Conservation (phyloP, 805 yeast genomes). For the Candida incommunis region DNA sequence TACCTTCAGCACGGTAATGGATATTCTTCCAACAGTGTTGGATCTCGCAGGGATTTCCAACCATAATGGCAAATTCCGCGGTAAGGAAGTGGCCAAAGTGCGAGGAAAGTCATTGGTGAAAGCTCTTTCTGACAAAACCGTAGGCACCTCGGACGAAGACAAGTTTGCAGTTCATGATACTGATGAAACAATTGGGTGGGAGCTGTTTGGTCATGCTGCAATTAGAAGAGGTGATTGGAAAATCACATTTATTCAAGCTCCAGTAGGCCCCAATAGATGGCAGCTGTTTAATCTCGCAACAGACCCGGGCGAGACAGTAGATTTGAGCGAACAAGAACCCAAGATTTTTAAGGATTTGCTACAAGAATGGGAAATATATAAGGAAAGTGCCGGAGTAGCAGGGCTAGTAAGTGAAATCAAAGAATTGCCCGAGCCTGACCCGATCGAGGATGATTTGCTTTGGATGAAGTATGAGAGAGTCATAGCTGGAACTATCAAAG, state of each 20-base stretch:
- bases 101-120: constrained; percentile 34
- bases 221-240: constrained; percentile 36
- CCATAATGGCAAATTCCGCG: constrained; percentile 23
- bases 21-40: constrained; percentile 40
- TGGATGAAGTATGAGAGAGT: constrained; percentile 1
- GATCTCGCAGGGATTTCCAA: constrained; percentile 35
- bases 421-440: neutral
- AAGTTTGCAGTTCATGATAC: constrained; percentile 11
- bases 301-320: constrained; percentile 40
- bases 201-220: constrained; percentile 42
- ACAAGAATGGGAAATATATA: constrained; percentile 29
- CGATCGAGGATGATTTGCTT: neutral
- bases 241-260: constrained; percentile 34
- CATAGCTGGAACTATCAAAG: neutral
- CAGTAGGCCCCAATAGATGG: constrained; percentile 37
- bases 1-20: constrained; percentile 44
- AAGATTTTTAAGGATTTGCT: constrained; percentile 28
- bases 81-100: constrained; percentile 29
- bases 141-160: constrained; percentile 21
- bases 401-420: neutral
- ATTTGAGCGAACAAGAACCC: constrained; percentile 26
- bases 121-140: constrained; percentile 21
- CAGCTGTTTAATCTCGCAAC: constrained; percentile 22
- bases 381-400: neutral
- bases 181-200: constrained; percentile 40